Evolutionary conservation across 2,329 filamentous ascomycete species (phyloP), one percentile per base, ranked within the genome.

Genomic region (Aschersonia sp.): DNA sequence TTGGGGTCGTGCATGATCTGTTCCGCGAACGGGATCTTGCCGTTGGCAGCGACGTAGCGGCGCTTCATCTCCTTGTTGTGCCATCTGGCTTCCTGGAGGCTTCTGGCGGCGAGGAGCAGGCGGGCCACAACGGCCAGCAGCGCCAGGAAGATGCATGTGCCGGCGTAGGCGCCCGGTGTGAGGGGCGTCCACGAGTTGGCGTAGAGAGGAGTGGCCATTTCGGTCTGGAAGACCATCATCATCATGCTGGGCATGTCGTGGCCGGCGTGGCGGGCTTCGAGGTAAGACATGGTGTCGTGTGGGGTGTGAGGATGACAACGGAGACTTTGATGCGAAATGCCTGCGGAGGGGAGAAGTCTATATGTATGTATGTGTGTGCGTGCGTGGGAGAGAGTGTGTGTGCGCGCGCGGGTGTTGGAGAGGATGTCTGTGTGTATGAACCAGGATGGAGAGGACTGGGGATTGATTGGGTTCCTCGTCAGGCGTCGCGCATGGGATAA

Each of bases 91-190:
- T 75, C 77, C 62, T 68, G 75, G 64, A 69, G 79, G 67, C 67
- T 78, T 61, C 87, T 88, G 56, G 77, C 70, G 3, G 89, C 89
- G 46, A 91, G 68, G 12, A 95, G 71, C 28, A 72, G 67, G 47
- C 89, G 84, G 59, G 83, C 80, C 49, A 84, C 58, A 51, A 82
- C 71, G 51, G 81, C 82, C 46, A 97, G 80, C 43, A 84, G 56
- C 61, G 95, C 81, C 50, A 96, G 75, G 67, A 96, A 96, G 63
- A 96, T 85, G 70, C 91, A 94, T 31, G 88, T 94, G 48, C 80
- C 91, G 2, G 87, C 88, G 65, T 96, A 97, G 51, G 75, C 69
- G 56, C 83, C 87, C 5, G 74, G 69, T 38, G 69, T 81, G 31
- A 61, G 66, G 4, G 91, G 91, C 2, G 84, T 84, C 88, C 89